These are phyloP conservation scores for Dendrobium chrysotoxum DNA, from an alignment of 106 monocot species.

Conservation along the genomic window DNA sequence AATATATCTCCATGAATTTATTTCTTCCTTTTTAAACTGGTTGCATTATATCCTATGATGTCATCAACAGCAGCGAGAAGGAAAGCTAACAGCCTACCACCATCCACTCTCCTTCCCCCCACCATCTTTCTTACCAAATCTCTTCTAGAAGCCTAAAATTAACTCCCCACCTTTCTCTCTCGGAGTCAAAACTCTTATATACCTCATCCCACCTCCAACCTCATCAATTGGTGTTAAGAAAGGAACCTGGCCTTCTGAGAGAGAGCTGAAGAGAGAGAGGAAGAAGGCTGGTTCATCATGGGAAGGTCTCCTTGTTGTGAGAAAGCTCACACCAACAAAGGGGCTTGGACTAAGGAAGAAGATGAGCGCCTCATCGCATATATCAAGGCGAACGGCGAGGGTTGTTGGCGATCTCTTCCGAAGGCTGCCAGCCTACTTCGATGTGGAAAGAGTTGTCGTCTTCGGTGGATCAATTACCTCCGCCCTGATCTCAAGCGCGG, in stretches of 20 bases:
- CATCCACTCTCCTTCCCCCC: neutral
- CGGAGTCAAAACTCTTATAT: constrained; percentile 1
- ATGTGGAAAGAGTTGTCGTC: constrained; percentile 89
- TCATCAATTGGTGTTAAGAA: too few relatives aligned
- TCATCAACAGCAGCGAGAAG: neutral
- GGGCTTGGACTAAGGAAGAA: constrained; percentile 93
- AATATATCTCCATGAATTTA: neutral
- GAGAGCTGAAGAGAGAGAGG: too few relatives aligned
- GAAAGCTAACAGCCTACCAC: neutral
- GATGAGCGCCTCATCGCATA: constrained; percentile 76
- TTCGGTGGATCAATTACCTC: constrained; percentile 97
- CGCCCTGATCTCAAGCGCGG: constrained; percentile 89
- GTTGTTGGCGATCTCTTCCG: constrained; percentile 87
- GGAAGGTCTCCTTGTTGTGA: constrained; percentile 93
- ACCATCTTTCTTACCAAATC: constrained; percentile 10
- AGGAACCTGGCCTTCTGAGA: too few relatives aligned
- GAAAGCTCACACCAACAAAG: constrained; percentile 97
- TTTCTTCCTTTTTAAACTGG: neutral
- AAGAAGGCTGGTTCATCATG: constrained; percentile 22
- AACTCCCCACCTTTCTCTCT: constrained; percentile 1
- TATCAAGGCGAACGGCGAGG: constrained; percentile 82
- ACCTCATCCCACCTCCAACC: neutral
- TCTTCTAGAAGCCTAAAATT: constrained; percentile 4
- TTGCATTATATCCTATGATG: neutral
- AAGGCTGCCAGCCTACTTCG: constrained; percentile 84